Conservation (phyloP, 192 early-diverging fungal genomes). For the Podila epicladia region DNA sequence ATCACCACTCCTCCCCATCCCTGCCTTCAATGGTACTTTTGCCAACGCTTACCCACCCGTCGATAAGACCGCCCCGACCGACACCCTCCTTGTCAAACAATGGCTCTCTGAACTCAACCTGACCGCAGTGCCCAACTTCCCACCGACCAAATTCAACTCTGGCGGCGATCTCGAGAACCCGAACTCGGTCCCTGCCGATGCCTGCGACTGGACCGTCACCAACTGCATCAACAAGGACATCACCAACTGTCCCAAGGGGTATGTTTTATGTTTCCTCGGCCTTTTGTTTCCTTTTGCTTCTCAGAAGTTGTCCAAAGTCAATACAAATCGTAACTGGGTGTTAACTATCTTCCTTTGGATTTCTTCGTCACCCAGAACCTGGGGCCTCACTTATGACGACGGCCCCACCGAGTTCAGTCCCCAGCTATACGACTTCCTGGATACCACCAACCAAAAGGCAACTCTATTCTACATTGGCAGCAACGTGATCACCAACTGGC, state of each 20-base stretch:
- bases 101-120: constrained; percentile 39
- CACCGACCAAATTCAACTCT: constrained; percentile 22
- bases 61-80: constrained; percentile 11
- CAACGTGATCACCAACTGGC: constrained; percentile 50
- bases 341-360: too few relatives aligned
- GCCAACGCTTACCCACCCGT: constrained; percentile 9
- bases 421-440: constrained; percentile 58
- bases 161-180: constrained; percentile 12
- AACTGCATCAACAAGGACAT: constrained; percentile 54
- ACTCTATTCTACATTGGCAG: constrained; percentile 61
- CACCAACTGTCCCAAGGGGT: constrained; percentile 51
- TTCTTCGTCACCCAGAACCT: constrained; percentile 8
- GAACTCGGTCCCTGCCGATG: constrained; percentile 11
- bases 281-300: too few relatives aligned
- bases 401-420: constrained; percentile 53
- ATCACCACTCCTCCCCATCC: constrained; percentile 12
- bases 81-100: constrained; percentile 33
- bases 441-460: constrained; percentile 56
- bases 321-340: too few relatives aligned
- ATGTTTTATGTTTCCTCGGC: too few relatives aligned
- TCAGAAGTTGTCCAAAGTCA: too few relatives aligned
- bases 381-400: constrained; percentile 59
- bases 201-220: constrained; percentile 57
- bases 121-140: constrained; percentile 19
- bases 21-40: constrained; percentile 29